Percentiles rank a stretch among this genome's conserved stretches.
These are phyloP conservation scores for Scheffersomyces coipomensis DNA, from an alignment of 805 yeast genomes.

Conservation along the genomic window DNA sequence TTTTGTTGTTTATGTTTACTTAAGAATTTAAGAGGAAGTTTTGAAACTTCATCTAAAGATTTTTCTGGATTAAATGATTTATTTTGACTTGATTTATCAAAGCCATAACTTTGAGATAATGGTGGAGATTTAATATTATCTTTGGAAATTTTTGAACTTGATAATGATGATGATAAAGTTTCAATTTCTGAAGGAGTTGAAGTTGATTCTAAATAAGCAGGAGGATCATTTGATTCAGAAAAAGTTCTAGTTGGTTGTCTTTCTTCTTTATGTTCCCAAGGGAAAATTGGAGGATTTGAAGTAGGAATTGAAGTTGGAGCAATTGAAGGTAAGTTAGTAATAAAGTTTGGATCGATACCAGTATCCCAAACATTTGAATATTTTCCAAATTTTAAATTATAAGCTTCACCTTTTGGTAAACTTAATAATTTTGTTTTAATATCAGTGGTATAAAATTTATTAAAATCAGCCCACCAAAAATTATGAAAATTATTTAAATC, in stretches of 20 bases:
- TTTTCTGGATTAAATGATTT: slow-evolving; percentile 21
- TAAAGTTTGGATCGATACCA: slow-evolving; percentile 1
- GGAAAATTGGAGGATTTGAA: slow-evolving; percentile 18
- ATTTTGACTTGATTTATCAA: slow-evolving; percentile 6
- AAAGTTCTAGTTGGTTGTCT: slow-evolving; percentile 25
- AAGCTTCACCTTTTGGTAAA: slow-evolving; percentile 19
- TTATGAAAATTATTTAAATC: slow-evolving; percentile 22
- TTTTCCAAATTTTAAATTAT: slow-evolving; percentile 17
- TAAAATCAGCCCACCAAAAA: slow-evolving; percentile 30
- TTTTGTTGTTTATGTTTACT: slow-evolving; percentile 13
- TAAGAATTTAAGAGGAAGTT: slow-evolving; percentile 23
- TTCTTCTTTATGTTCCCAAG: slow-evolving; percentile 27
- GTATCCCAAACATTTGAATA: slow-evolving; percentile 21
- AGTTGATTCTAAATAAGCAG: slow-evolving; percentile 3
- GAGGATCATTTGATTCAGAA: slow-evolving; percentile 6
- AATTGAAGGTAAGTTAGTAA: background rate
- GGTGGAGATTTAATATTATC: slow-evolving; percentile 1
- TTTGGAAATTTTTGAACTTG: slow-evolving; percentile 4
- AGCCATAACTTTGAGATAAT: slow-evolving; percentile 8
- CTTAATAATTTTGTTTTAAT: slow-evolving; percentile 12
- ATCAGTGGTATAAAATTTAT: slow-evolving; percentile 16
- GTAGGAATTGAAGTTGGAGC: background rate
- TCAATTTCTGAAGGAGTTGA: slow-evolving; percentile 8
- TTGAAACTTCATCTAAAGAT: slow-evolving; percentile 24
- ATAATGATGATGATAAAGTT: slow-evolving; percentile 7